These are phyloP conservation scores for Raphanus hybrid DNA, from an alignment of 441 rosid species.

Conservation along the genomic window DNA sequence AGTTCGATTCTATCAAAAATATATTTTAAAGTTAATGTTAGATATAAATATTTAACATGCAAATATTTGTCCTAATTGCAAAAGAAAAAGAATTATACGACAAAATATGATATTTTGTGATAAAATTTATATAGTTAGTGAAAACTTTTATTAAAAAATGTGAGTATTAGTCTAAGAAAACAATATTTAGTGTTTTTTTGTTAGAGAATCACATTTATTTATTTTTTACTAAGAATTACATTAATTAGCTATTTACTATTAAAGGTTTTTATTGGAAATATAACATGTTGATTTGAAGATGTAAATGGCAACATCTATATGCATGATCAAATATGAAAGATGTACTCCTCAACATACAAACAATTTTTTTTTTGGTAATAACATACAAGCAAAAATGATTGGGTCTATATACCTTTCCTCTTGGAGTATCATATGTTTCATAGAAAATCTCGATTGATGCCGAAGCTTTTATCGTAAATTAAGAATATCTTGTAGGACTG, in stretches of 20 bases:
- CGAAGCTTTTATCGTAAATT: slow-evolving; percentile 27
- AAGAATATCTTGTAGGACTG: slow-evolving; percentile 29
- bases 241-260: background rate
- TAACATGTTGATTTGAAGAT: slow-evolving; percentile 11
- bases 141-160: background rate
- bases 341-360: slow-evolving; percentile 13
- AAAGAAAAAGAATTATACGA: background rate
- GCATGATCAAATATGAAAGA: slow-evolving; percentile 2
- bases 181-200: background rate
- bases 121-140: background rate
- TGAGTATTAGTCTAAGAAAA: background rate
- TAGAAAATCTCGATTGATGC: slow-evolving; percentile 1
- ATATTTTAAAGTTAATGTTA: no score
- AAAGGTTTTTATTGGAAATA: background rate
- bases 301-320: background rate
- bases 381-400: slow-evolving; percentile 8
- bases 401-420: slow-evolving; percentile 23
- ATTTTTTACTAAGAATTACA: background rate
- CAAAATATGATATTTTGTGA: background rate
- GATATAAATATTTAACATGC: background rate
- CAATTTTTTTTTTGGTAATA: background rate
- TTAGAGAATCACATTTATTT: background rate
- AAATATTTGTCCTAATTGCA: background rate
- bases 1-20: no score
- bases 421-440: slow-evolving; percentile 25